Evolutionary conservation across 2,329 filamentous ascomycete species (phyloP).

Genomic region (Talaromyces sp.): DNA sequence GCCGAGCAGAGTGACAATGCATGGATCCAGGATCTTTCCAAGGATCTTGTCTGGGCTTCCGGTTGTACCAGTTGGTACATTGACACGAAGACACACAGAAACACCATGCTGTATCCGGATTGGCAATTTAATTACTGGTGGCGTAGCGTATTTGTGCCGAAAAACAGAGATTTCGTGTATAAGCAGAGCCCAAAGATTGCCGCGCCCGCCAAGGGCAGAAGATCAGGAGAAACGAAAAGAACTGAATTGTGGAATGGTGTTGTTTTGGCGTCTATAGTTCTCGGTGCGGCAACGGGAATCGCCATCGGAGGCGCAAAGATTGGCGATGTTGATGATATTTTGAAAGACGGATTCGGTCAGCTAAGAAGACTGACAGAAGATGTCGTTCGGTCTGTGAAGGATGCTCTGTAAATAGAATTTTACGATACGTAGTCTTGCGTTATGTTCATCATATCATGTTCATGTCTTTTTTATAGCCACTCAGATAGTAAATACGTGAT

Average conservation of each 20-base stretch:
- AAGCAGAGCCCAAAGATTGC: conserved; percentile 9
- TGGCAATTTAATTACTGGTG: conserved; percentile 49
- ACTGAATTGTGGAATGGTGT: background rate
- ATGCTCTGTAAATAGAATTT: background rate
- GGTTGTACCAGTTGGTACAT: conserved; percentile 52
- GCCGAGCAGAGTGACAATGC: conserved; percentile 31
- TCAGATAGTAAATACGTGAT: background rate
- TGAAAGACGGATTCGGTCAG: conserved; percentile 10
- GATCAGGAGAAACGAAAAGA: background rate
- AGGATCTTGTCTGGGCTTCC: conserved; percentile 44
- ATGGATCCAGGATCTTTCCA: conserved; percentile 39
- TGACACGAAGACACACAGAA: conserved; percentile 42
- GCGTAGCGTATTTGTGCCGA: conserved; percentile 42
- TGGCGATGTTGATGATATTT: conserved; percentile 5
- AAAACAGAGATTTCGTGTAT: conserved; percentile 33
- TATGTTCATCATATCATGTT: background rate
- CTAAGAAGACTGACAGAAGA: background rate
- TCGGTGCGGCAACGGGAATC: conserved; percentile 12
- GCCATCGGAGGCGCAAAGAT: background rate
- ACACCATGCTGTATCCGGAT: conserved; percentile 51
- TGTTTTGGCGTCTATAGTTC: conserved; percentile 1
- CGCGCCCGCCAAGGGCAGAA: conserved; percentile 9
- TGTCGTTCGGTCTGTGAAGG: background rate
- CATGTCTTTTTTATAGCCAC: background rate
- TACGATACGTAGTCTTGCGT: background rate